Base-by-base conservation (phyloP, 2,329 filamentous ascomycete genomes). In the Aspergillus sp. region DNA sequence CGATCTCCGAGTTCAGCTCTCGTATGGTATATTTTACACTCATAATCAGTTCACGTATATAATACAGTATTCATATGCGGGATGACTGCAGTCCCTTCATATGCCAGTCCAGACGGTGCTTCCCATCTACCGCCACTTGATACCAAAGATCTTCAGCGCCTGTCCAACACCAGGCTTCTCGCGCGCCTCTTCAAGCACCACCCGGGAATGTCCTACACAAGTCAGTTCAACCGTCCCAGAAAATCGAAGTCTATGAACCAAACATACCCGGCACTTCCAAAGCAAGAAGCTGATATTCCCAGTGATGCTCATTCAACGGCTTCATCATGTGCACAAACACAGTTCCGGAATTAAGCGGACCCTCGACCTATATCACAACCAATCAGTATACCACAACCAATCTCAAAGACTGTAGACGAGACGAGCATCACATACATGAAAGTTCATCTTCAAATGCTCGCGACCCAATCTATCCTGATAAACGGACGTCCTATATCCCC, bases 371-470 rank as follows among this genome's bases (percentile, higher is more conserved):
- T 7, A 58, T 23, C 39, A 42, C 19, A n/a, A 41, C 32, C 38
- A 49, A 56, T 30, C 15, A n/a, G 36, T 27, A n/a, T 17, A 36
- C 11, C 19, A 27, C 3, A 13, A 44, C 50, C 25, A 8, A n/a
- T 3, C 19, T 3, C n/a, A 19, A 6, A 32, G 10, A 13, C 19
- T 11, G 25, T 11, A 27, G 2, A 10, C 3, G 8, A 15, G 7
- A 44, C 23, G 74, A 36, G 32, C 32, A 36, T 36, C 32, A 5
- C 86, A 68, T 78, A 90, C 89, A 73, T 95, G 87, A 75, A 97
- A 97, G 67, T 92, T 88, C 84, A 97, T 92, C 64, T 86, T 80
- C 64, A 97, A 75, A 74, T 97, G 92, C 64, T 96, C 88, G 19
- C 87, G 88, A 4, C 93, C 93, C 62, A 86, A 83, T 10, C 83